Evolutionary conservation across 352 stramenopile genomes (phyloP).

Genomic region (Thraustotheca clavata): DNA sequence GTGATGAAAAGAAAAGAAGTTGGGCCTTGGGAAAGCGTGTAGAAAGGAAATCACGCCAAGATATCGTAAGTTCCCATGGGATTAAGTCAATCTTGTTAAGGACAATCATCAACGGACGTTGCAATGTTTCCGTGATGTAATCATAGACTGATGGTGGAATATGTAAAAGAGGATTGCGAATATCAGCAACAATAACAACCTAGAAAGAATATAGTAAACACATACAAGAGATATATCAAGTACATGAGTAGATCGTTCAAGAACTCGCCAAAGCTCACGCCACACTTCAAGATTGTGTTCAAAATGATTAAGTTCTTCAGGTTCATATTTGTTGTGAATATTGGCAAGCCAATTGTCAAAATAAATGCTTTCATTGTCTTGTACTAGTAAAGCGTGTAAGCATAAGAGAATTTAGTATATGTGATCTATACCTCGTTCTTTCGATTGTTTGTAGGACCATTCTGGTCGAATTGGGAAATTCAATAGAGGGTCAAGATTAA

Average conservation of each 20-base stretch:
- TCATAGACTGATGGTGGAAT: constrained; percentile 76
- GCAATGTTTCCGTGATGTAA: constrained; percentile 54
- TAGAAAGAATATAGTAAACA: not conserved
- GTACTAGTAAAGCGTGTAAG: constrained; percentile 29
- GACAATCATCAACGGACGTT: constrained; percentile 73
- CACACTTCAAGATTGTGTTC: constrained; percentile 26
- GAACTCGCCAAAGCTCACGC: constrained; percentile 23
- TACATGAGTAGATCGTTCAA: constrained; percentile 33
- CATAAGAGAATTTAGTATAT: not conserved
- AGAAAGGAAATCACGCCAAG: constrained; percentile 58
- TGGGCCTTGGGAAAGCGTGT: constrained; percentile 54
- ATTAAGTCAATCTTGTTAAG: constrained; percentile 84
- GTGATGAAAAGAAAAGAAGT: constrained; percentile 72
- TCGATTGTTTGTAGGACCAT: constrained; percentile 79
- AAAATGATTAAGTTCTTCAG: constrained; percentile 39
- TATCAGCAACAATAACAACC: constrained; percentile 24
- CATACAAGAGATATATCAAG: not conserved
- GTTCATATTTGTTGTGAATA: constrained; percentile 78
- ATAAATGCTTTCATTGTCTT: constrained; percentile 74
- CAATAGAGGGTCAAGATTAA: constrained; percentile 50
- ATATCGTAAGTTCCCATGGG: constrained; percentile 39
- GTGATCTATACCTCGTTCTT: constrained; percentile 52
- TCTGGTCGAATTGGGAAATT: constrained; percentile 60
- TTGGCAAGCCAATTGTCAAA: constrained; percentile 81
- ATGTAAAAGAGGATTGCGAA: constrained; percentile 23